Evolutionary conservation across 2,329 filamentous ascomycete genomes (phyloP).

Genomic region (Phialophora chinensis): DNA sequence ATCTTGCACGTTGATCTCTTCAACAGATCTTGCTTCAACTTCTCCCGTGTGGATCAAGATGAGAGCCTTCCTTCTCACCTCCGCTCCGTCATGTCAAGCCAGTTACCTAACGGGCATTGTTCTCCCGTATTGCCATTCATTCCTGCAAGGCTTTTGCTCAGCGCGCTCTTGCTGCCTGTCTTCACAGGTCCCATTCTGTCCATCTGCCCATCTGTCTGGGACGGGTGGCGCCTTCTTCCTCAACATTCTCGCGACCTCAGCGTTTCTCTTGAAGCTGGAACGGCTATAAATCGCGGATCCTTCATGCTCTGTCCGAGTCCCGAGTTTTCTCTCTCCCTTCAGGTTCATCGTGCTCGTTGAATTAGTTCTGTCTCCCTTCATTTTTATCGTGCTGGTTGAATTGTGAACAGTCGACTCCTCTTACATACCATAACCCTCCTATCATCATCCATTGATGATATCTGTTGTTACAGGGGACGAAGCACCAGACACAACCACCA

Average conservation of each 20-base stretch:
- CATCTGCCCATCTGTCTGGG: background rate
- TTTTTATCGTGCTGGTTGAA: background rate
- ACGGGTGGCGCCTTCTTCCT: background rate
- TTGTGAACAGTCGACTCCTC: background rate
- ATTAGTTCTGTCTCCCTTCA: too few species aligned
- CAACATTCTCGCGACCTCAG: background rate
- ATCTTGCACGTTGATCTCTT: too few species aligned
- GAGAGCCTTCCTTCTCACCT: too few species aligned
- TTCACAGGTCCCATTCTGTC: background rate
- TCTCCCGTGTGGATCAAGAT: too few species aligned
- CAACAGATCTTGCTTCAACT: too few species aligned
- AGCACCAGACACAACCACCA: background rate
- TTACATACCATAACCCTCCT: background rate
- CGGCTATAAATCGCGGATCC: background rate
- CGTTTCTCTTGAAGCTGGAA: background rate
- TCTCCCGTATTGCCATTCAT: background rate
- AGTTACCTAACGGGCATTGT: background rate
- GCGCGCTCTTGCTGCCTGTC: background rate
- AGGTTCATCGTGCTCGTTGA: background rate
- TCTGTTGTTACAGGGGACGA: background rate
- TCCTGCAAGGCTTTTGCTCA: background rate
- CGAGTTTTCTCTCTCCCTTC: background rate
- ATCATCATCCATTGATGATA: background rate
- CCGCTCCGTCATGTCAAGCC: too few species aligned
- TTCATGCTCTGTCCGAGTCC: background rate